Base-by-base conservation (phyloP, 2,329 filamentous ascomycete genomes). In the Hypoxylon sp. region DNA sequence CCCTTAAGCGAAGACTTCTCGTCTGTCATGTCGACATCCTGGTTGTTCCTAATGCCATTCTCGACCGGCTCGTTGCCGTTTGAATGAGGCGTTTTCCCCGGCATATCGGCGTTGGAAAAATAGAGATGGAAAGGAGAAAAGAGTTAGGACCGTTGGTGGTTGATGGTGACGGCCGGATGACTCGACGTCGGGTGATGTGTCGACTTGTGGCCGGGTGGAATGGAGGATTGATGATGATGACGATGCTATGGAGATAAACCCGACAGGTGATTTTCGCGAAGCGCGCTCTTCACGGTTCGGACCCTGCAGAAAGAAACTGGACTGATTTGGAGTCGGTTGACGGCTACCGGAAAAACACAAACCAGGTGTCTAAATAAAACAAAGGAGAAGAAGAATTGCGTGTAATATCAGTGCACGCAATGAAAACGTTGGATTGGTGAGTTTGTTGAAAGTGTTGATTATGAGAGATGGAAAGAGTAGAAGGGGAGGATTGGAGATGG, bases 1-100 rank as follows among this genome's bases (percentile, higher is more conserved):
- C 83, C 82, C 83, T 91, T 92, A 75, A 85, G 82, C 76, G 82
- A 81, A 19, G 79, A 77, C 78, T 86, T 85, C 80, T 87, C 86
- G 77, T 91, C 89, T 79, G 87, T 90, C 88, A 91, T 91, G 76
- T 92, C 90, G 75, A 89, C 85, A 79, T 93, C 91, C 74, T 91
- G 87, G 69, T 87, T 87, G 72, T 87, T 85, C 79, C 84, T 87
- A 83, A 88, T 81, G 74, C 89, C 87, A 80, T 93, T 92, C 79
- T 90, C 89, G 74, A 87, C 82, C 68, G 90, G 87, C 81, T 91
- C 87, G 69, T 90, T 90, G 78, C 90, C 89, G 82, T 91, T 91
- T 73, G 86, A 87, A 81, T 90, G 89, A 76, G 90, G 89, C 76
- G 91, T 91, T 80, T 92, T 91, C 80, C 90, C 87, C 74, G 89